Conservation (phyloP, 2,329 filamentous ascomycete species). For the Shiraia bambusicola region DNA sequence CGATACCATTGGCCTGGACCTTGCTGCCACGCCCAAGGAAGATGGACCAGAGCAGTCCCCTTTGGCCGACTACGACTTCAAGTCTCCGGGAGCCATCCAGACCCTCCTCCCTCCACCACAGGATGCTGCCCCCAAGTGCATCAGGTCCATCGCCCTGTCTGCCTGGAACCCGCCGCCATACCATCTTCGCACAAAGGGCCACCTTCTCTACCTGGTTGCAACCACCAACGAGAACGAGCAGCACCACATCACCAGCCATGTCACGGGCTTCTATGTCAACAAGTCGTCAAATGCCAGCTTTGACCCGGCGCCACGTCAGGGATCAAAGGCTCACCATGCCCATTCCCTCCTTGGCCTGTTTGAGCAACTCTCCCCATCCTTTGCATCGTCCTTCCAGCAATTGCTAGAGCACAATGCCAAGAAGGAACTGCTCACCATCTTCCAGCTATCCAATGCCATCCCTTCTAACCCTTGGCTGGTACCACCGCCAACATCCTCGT, state of each 20-base stretch:
- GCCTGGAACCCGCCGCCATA: slow-evolving; percentile 96
- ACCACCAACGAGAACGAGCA: slow-evolving; percentile 95
- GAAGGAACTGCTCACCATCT: slow-evolving; percentile 86
- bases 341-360: slow-evolving; percentile 87
- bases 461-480: slow-evolving; percentile 92
- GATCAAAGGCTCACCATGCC: slow-evolving; percentile 74
- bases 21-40: slow-evolving; percentile 27
- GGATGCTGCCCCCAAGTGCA: slow-evolving; percentile 76
- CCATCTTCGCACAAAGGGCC: slow-evolving; percentile 85
- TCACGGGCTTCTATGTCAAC: slow-evolving; percentile 96
- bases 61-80: slow-evolving; percentile 74
- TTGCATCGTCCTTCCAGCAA: slow-evolving; percentile 71
- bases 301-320: slow-evolving; percentile 77
- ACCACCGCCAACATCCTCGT: slow-evolving; percentile 63
- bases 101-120: slow-evolving; percentile 68
- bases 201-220: slow-evolving; percentile 85
- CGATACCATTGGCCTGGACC: slow-evolving; percentile 66
- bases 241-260: slow-evolving; percentile 87
- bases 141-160: slow-evolving; percentile 86
- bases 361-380: slow-evolving; percentile 77
- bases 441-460: slow-evolving; percentile 93
- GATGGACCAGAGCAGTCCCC: slow-evolving; percentile 39
- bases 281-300: slow-evolving; percentile 95
- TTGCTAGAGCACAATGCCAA: slow-evolving; percentile 82
- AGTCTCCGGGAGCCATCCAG: slow-evolving; percentile 65